These are phyloP conservation scores for Malassezia arunalokei DNA, from an alignment of 1,284 basidiomycete species.

Conservation along the genomic window DNA sequence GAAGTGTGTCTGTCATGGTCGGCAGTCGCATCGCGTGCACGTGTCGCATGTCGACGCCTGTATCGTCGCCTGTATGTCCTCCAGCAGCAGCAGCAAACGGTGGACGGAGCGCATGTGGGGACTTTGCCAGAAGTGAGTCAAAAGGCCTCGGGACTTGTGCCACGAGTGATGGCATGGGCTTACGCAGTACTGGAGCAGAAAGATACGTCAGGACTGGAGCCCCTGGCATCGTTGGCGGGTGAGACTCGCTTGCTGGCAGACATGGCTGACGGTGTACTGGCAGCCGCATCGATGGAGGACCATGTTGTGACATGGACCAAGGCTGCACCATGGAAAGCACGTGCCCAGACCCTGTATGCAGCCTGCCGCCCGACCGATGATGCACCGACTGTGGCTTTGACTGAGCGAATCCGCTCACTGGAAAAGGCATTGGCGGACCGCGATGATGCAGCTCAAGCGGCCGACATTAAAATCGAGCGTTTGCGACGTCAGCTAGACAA, in stretches of 20 bases:
- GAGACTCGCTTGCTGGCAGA: constrained; percentile 58
- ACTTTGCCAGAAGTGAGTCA: constrained; percentile 30
- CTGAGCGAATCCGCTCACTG: neutral
- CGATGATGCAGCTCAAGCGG: constrained; percentile 47
- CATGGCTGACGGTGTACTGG: constrained; percentile 14
- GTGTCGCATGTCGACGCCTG: constrained; percentile 18
- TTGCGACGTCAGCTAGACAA: constrained; percentile 84
- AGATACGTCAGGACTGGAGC: neutral
- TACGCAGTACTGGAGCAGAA: constrained; percentile 8
- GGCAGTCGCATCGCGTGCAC: neutral
- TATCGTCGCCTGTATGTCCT: constrained; percentile 34
- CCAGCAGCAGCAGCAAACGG: constrained; percentile 31
- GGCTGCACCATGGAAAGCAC: constrained; percentile 62
- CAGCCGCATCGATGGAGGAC: constrained; percentile 7
- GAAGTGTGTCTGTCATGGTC: neutral
- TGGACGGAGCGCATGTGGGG: constrained; percentile 29
- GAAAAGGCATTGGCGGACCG: neutral
- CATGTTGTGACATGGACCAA: constrained; percentile 20
- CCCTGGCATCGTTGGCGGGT: neutral
- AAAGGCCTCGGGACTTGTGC: constrained; percentile 30
- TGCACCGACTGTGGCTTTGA: constrained; percentile 1
- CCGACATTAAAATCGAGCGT: constrained; percentile 78
- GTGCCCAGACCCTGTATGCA: constrained; percentile 76
- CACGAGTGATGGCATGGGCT: constrained; percentile 25
- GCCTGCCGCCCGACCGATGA: constrained; percentile 22